Conservation (phyloP, 192 early-diverging fungal species). For the Podila clonocystis region DNA sequence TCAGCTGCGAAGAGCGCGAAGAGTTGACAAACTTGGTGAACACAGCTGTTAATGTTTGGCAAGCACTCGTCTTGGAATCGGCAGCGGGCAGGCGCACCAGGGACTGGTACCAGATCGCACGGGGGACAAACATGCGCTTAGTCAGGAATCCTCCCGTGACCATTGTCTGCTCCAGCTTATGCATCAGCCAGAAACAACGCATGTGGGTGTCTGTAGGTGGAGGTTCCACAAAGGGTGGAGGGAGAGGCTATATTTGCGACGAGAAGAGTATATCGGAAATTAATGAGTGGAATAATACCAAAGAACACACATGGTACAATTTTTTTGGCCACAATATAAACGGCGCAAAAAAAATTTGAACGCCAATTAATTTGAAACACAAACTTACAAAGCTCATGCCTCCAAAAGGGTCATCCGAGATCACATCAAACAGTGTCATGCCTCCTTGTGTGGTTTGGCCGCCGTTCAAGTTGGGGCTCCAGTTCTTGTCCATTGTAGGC, state of each 20-base stretch:
- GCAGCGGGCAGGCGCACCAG: slow-evolving; percentile 42
- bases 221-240: slow-evolving; percentile 32
- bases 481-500: slow-evolving; percentile 30
- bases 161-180: slow-evolving; percentile 51
- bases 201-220: slow-evolving; percentile 46
- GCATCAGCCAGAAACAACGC: slow-evolving; percentile 56
- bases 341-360: not conserved
- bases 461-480: slow-evolving; percentile 30
- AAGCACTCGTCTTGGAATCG: slow-evolving; percentile 50
- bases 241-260: slow-evolving; percentile 17
- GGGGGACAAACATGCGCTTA: slow-evolving; percentile 53
- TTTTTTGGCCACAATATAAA: not conserved
- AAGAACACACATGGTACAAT: not conserved
- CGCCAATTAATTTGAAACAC: not conserved
- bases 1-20: slow-evolving; percentile 16
- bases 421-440: slow-evolving; percentile 43
- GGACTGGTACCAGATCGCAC: slow-evolving; percentile 51
- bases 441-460: slow-evolving; percentile 8
- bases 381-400: slow-evolving; percentile 42
- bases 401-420: slow-evolving; percentile 39
- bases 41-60: slow-evolving; percentile 33
- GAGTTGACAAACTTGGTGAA: slow-evolving; percentile 35
- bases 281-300: not conserved
- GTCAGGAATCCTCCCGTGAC: slow-evolving; percentile 52
- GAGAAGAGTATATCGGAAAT: not conserved